These are phyloP conservation scores for Trichoderma lentiforme DNA, from an alignment of 2,329 filamentous ascomycete genomes.

Conservation along the genomic window DNA sequence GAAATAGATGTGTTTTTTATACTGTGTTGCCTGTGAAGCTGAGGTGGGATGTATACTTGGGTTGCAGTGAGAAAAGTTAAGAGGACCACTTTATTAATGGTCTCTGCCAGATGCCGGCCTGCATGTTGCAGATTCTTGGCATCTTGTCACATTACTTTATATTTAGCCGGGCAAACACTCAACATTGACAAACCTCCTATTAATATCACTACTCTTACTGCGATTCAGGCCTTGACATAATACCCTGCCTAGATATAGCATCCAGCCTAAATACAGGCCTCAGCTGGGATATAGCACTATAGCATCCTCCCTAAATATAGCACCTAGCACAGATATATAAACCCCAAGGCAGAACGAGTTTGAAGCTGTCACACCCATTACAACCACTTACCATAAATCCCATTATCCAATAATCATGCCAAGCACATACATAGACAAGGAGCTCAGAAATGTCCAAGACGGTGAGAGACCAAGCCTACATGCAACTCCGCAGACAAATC, in stretches of 20 bases:
- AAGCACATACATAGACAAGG: background rate
- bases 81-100: background rate
- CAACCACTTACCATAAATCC: background rate
- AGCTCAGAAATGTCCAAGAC: background rate
- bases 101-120: background rate
- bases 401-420: background rate
- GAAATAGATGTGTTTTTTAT: too few relatives aligned
- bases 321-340: background rate
- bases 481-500: background rate
- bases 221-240: background rate
- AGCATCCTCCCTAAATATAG: background rate
- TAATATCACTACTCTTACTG: rapidly evolving
- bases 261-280: too few relatives aligned
- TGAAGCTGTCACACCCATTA: background rate
- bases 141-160: background rate
- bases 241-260: too few relatives aligned
- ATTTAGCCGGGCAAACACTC: background rate
- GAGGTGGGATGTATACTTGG: background rate
- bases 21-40: background rate
- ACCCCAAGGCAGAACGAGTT: background rate
- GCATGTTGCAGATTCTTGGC: background rate
- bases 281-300: too few relatives aligned
- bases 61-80: background rate
- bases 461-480: background rate
- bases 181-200: background rate